These are phyloP conservation scores for Metschnikowia colocasiae DNA, from an alignment of 805 yeast species.

Conservation along the genomic window DNA sequence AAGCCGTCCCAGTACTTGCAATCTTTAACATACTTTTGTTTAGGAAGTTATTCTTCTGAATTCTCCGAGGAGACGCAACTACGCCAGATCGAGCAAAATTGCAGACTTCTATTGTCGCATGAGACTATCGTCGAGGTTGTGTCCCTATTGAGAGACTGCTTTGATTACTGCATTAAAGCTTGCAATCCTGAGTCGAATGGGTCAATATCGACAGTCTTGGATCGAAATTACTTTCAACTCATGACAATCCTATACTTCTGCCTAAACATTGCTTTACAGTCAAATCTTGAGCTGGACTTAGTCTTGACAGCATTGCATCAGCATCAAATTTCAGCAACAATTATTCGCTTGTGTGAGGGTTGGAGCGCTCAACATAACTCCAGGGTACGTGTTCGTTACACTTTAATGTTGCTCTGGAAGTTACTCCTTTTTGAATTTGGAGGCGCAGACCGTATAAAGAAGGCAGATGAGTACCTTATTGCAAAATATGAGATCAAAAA, in stretches of 20 bases:
- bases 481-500: conserved; percentile 36
- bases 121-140: conserved; percentile 9
- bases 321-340: conserved; percentile 38
- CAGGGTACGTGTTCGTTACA: conserved; percentile 50
- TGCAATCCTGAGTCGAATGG: not conserved
- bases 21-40: conserved; percentile 10
- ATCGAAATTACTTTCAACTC: conserved; percentile 23
- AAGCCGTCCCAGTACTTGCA: conserved; percentile 2
- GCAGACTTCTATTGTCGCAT: conserved; percentile 21
- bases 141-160: conserved; percentile 10
- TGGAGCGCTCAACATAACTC: conserved; percentile 58
- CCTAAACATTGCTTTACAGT: conserved; percentile 23
- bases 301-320: conserved; percentile 20
- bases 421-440: conserved; percentile 63
- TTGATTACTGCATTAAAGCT: conserved; percentile 4
- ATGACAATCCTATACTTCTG: conserved; percentile 36
- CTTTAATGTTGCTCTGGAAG: conserved; percentile 53
- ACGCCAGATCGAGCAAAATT: conserved; percentile 8
- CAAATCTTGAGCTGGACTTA: not conserved
- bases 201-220: not conserved
- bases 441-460: conserved; percentile 33
- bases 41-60: conserved; percentile 12
- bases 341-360: conserved; percentile 53
- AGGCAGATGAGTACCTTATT: conserved; percentile 46
- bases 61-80: conserved; percentile 10